Evolutionary conservation across 2,329 filamentous ascomycete genomes (phyloP), one percentile per base, ranked within the genome.

Genomic region (Westerdykella aurantiaca): DNA sequence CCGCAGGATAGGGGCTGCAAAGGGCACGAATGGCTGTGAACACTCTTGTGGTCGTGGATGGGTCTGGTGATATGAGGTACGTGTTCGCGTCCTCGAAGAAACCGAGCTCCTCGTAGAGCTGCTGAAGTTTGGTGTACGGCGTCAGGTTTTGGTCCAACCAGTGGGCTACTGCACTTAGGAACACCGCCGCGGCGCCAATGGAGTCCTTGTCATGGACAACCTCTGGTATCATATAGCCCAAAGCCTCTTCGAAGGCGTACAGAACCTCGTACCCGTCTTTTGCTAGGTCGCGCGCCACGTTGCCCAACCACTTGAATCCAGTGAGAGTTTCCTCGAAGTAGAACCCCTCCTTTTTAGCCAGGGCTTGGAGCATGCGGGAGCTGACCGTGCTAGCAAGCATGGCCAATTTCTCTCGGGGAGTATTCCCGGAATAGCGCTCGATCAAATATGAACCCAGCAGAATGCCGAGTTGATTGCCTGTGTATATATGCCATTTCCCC

Each of bases 231-330:
- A 83, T 83, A 60, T 82, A 84, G 1, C 81, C 81, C 17, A 84
- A 73, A 6, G 81, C 81, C 63, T 84, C 81, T 61, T 84, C 81
- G 51, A 79, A 84, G 1, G 79, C 80, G 54, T 76, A 83, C 0
- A 72, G 67, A 1, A 77, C 72, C 17, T 72, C 66, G 51, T 76
- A 77, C 18, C 75, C 77, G 34, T 60, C 37, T n/a, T 44, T 49
- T 2, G 57, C 67, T 2, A 82, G 69, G n/a, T 74, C 66, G 14
- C 74, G 72, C 1, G 79, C 77, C 37, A 76, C 70, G 49, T 82
- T 83, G 2, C 79, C 81, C 49, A 84, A 74, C 81, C 81, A 84
- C 60, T 84, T 84, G 68, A 84, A 84, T 1, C 81, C 81, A 0
- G 81, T 84, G 23, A 84, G 64, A 0, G 81, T 82, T 54, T 83